A percentile compares a stretch with the other conserved stretches of the same genome.
phyloP scores from a whole-genome alignment of 768 basidiomycete species.

The Boletus tomentosulus region DNA sequence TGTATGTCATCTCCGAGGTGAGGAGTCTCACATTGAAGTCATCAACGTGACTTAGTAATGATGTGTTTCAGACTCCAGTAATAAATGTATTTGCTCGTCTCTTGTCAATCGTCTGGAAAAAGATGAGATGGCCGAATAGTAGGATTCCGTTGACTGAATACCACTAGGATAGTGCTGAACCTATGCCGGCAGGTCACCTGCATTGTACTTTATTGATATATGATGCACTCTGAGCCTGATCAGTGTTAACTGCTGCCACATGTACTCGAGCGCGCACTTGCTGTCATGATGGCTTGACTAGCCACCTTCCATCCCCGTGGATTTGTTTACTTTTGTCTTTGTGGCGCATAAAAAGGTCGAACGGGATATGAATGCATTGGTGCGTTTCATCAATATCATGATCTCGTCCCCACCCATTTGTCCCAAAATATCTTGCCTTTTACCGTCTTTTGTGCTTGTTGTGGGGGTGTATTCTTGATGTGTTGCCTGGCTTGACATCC shows the following conservation, averaged over 20 bases:
- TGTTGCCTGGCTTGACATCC: not conserved
- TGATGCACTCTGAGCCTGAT: not conserved
- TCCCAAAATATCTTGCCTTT: not conserved
- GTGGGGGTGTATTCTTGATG: no score
- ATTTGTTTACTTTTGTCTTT: no score
- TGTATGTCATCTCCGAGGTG: constrained; percentile 21
- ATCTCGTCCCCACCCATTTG: no score
- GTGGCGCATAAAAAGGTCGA: no score
- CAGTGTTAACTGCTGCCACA: not conserved
- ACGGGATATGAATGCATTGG: no score
- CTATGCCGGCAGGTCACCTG: not conserved
- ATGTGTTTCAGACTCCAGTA: constrained; percentile 9
- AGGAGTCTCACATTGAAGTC: not conserved
- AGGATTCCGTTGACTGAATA: not conserved
- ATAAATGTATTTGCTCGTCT: constrained; percentile 6
- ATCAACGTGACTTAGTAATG: not conserved
- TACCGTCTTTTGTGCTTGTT: not conserved
- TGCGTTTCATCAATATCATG: no score
- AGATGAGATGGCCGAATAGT: constrained; percentile 1
- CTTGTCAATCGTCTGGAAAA: not conserved
- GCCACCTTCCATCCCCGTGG: not conserved
- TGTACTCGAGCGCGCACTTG: not conserved
- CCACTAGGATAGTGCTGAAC: not conserved
- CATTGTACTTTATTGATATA: not conserved
- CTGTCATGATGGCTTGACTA: not conserved